Evolutionary conservation across 2,329 filamentous ascomycete species (phyloP).

Genomic region (Fusarium subtropicale): DNA sequence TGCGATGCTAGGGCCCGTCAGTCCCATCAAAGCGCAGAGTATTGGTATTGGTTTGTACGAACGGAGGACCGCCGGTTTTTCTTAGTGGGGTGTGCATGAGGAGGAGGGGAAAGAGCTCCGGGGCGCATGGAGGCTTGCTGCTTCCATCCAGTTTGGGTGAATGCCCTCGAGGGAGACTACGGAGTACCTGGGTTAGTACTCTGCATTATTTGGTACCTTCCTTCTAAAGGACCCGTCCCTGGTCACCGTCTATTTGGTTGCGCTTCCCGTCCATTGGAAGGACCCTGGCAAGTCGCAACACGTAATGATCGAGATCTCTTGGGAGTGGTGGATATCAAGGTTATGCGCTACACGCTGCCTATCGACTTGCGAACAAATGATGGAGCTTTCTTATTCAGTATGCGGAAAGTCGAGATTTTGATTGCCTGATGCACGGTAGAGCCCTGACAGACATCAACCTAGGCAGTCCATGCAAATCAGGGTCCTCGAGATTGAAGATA

Average conservation of each 20-base stretch:
- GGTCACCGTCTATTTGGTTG: conserved; percentile 19
- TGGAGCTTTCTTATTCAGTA: conserved; percentile 25
- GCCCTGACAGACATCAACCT: conserved; percentile 6
- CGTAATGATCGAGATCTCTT: conserved; percentile 36
- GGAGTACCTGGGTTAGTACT: not conserved
- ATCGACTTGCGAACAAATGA: not conserved
- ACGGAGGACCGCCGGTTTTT: conserved; percentile 35
- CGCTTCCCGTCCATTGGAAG: conserved; percentile 8
- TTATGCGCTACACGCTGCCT: conserved; percentile 17
- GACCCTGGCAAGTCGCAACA: conserved; percentile 20
- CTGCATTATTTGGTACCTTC: not conserved
- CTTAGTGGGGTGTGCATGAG: conserved; percentile 1
- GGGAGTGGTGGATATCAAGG: conserved; percentile 24
- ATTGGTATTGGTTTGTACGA: conserved; percentile 22
- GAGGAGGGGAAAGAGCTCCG: conserved; percentile 29
- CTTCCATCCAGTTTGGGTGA: not conserved
- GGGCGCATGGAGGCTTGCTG: conserved; percentile 6
- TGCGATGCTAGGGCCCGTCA: conserved; percentile 1
- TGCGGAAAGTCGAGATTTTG: conserved; percentile 29
- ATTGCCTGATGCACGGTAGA: conserved; percentile 6
- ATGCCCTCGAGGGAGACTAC: not conserved
- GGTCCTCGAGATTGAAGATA: conserved; percentile 7
- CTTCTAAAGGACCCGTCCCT: conserved; percentile 11
- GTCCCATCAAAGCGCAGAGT: not conserved
- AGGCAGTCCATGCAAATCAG: conserved; percentile 22